These are phyloP conservation scores for Malus domestica DNA, from an alignment of 306 rosid species.

Conservation along the genomic window ASM211411v1 NC_041789.1:25640501-25641000, in stretches of 20 bases:
- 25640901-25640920: too few species aligned
- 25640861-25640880: too few species aligned
- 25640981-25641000: too few species aligned
- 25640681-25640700: constrained; percentile 50
- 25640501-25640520: constrained; percentile 75
- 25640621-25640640: constrained; percentile 46
- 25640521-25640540: constrained; percentile 42
- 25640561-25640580: constrained; percentile 27
- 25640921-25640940: too few species aligned
- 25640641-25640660: constrained; percentile 54
- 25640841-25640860: too few species aligned
- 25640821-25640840: too few species aligned
- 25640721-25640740: constrained; percentile 37
- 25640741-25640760: constrained; percentile 45
- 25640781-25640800: too few species aligned
- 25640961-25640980: too few species aligned
- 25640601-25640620: constrained; percentile 33
- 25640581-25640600: constrained; percentile 47
- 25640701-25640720: constrained; percentile 36
- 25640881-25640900: too few species aligned
- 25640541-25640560: neutral
- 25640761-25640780: constrained; percentile 26
- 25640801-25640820: too few species aligned
- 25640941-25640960: too few species aligned
- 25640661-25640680: constrained; percentile 48